These are phyloP conservation scores for Nicotiana tabacum DNA, from an alignment of 257 asterid genomes.

Conservation along the genomic window DNA sequence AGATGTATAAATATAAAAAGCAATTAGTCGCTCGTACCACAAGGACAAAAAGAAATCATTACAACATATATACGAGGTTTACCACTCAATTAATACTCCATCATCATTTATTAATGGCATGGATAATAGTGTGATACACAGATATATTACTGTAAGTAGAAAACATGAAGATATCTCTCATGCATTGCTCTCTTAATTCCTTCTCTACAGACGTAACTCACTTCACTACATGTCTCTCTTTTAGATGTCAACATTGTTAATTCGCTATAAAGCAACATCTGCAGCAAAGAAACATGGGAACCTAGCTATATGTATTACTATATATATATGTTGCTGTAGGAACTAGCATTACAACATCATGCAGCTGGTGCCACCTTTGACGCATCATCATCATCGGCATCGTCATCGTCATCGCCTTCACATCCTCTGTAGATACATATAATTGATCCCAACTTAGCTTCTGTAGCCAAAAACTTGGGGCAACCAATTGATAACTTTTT, in stretches of 20 bases:
- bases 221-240: neutral
- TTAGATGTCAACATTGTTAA: neutral
- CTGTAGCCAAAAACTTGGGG: neutral
- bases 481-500: neutral
- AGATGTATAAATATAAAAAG: neutral
- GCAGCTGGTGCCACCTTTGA: slow-evolving; percentile 8
- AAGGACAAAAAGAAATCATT: neutral
- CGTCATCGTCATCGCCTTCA: neutral
- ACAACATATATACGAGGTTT: neutral
- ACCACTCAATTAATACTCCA: neutral
- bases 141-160: too few relatives aligned
- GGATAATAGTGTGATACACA: too few relatives aligned
- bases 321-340: neutral
- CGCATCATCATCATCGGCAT: neutral
- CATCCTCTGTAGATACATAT: neutral
- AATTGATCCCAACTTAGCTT: neutral
- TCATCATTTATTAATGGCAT: neutral
- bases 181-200: neutral
- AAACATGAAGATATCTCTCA: neutral
- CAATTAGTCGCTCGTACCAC: neutral
- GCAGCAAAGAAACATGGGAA: too few relatives aligned
- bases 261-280: neutral
- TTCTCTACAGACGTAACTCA: neutral
- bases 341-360: neutral
- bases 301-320: neutral